phyloP scores from a whole-genome alignment of 495 filamentous ascomycete genomes.

The Trichoderma gamsii region DNA sequence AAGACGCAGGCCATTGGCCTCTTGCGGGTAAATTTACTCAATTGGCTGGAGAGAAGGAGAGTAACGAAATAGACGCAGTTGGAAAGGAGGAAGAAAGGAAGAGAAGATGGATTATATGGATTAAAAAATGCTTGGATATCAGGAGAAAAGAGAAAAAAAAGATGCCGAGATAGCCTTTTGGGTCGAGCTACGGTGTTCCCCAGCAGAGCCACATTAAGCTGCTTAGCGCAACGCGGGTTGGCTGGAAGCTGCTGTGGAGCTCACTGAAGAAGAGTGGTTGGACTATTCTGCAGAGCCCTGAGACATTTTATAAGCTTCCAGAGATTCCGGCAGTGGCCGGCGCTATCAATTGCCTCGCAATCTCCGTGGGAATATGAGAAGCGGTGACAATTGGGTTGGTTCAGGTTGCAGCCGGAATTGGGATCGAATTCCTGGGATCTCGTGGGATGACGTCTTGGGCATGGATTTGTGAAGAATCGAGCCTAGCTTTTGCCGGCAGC shows the following conservation, averaged over 20 bases:
- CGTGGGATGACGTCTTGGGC: too few species aligned
- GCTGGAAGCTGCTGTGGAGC: constrained; percentile 3
- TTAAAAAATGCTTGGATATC: not conserved
- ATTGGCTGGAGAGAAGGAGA: not conserved
- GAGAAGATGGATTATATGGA: not conserved
- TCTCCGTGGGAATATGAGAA: too few species aligned
- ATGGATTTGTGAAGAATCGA: too few species aligned
- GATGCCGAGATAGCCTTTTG: not conserved
- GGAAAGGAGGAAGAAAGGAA: not conserved
- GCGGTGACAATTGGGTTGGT: too few species aligned
- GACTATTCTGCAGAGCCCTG: not conserved
- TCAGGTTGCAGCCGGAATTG: too few species aligned
- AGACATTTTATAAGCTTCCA: constrained; percentile 12
- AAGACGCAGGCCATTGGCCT: constrained; percentile 11
- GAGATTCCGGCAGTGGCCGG: not conserved
- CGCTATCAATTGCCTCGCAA: too few species aligned
- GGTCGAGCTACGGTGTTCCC: constrained; percentile 10
- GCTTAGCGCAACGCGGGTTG: constrained; percentile 4
- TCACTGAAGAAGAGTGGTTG: not conserved
- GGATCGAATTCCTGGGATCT: too few species aligned
- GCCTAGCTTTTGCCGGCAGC: too few species aligned
- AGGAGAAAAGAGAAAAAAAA: not conserved
- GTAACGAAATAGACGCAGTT: not conserved
- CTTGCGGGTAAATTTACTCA: not conserved
- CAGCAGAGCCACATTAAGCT: constrained; percentile 10